Conservation (phyloP, 2,329 filamentous ascomycete species). For the Aaosphaeria arxii region DNA sequence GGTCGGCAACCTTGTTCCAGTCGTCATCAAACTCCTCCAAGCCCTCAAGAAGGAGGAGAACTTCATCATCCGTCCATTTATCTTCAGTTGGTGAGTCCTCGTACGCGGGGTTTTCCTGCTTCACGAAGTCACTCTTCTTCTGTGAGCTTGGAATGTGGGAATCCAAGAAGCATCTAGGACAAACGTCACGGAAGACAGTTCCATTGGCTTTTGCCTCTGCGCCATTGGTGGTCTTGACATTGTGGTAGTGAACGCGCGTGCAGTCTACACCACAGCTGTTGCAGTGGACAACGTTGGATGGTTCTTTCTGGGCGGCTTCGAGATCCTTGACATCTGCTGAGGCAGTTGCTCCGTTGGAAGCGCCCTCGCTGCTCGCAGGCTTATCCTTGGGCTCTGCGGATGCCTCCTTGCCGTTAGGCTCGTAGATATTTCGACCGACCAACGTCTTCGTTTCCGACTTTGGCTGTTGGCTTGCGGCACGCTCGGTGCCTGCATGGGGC, state of each 20-base stretch:
- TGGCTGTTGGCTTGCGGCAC: conserved; percentile 62
- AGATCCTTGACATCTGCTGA: conserved; percentile 64
- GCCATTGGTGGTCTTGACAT: conserved; percentile 57
- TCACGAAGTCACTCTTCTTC: conserved; percentile 76
- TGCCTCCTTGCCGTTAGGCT: conserved; percentile 83
- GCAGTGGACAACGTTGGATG: conserved; percentile 71
- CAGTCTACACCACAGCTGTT: conserved; percentile 92
- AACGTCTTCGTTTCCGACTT: conserved; percentile 81
- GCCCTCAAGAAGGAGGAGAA: conserved; percentile 83
- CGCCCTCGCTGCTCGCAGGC: conserved; percentile 57
- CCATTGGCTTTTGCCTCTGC: conserved; percentile 51
- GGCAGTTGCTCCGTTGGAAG: conserved; percentile 61
- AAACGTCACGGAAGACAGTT: conserved; percentile 78
- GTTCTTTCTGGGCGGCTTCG: conserved; percentile 58
- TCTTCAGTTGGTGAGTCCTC: conserved; percentile 79
- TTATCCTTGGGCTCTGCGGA: conserved; percentile 65
- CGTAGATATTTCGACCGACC: conserved; percentile 92
- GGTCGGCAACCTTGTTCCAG: conserved; percentile 86
- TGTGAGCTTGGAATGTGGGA: conserved; percentile 78
- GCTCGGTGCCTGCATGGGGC: conserved; percentile 66
- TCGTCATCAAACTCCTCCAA: conserved; percentile 93
- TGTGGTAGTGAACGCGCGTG: conserved; percentile 68
- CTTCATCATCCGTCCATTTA: conserved; percentile 87
- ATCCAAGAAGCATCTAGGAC: conserved; percentile 86
- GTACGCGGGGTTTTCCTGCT: conserved; percentile 85